Conservation (phyloP, 2,329 filamentous ascomycete species). For the Diaporthe humulicola region DNA sequence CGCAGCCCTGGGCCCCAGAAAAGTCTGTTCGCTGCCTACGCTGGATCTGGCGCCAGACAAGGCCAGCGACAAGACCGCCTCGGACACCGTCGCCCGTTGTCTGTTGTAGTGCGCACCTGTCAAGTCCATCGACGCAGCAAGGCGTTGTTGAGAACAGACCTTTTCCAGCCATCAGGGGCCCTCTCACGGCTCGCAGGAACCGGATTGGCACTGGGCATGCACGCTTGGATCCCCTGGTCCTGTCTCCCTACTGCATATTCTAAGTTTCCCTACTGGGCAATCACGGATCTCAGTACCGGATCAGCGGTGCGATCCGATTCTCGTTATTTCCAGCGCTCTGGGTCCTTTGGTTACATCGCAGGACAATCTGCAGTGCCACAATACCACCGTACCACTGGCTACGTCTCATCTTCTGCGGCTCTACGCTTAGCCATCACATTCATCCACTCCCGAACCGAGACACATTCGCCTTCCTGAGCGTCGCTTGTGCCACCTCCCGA, state of each 20-base stretch:
- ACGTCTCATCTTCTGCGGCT: slow-evolving; percentile 32
- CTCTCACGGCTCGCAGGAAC: background rate
- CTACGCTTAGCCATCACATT: background rate
- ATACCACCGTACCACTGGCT: slow-evolving; percentile 8
- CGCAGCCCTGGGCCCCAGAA: background rate
- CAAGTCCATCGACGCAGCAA: background rate
- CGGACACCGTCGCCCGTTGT: slow-evolving; percentile 20
- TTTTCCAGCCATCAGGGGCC: background rate
- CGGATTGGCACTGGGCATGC: slow-evolving; percentile 1
- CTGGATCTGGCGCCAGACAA: background rate
- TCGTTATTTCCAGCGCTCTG: slow-evolving; percentile 9
- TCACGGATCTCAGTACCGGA: slow-evolving; percentile 14
- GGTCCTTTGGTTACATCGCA: slow-evolving; percentile 22
- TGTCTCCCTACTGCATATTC: background rate
- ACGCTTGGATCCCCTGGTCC: slow-evolving; percentile 15
- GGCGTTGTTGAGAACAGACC: slow-evolving; percentile 13
- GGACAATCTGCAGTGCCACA: slow-evolving; percentile 14
- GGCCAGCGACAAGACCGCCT: background rate
- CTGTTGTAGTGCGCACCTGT: slow-evolving; percentile 13
- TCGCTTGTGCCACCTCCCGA: slow-evolving; percentile 12
- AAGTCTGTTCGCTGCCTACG: slow-evolving; percentile 2
- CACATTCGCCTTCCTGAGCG: background rate
- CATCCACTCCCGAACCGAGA: background rate
- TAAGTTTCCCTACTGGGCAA: background rate
- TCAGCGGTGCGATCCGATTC: slow-evolving; percentile 21